Evolutionary conservation across 2,329 filamentous ascomycete species (phyloP).

Genomic region (Coniella lustricola): DNA sequence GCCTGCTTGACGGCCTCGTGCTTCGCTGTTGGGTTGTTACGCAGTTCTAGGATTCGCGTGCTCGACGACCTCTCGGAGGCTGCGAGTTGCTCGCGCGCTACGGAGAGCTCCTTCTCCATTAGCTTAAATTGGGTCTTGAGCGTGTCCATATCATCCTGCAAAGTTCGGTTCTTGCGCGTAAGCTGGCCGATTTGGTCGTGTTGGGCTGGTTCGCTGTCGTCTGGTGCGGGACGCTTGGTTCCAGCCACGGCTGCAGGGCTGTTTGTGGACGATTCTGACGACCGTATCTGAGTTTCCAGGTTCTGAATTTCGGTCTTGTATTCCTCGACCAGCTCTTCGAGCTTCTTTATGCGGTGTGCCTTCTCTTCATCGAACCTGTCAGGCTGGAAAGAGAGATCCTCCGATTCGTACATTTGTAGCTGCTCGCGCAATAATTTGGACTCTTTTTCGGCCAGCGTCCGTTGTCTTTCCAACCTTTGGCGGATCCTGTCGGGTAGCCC

Average conservation of each 20-base stretch:
- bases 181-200: conserved; percentile 74
- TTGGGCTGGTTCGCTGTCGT: conserved; percentile 41
- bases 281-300: conserved; percentile 67
- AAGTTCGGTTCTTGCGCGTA: conserved; percentile 76
- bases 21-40: conserved; percentile 86
- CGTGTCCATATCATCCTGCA: conserved; percentile 69
- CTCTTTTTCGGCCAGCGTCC: conserved; percentile 79
- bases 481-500: conserved; percentile 58
- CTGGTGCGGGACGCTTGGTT: conserved; percentile 58
- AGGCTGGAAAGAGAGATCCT: conserved; percentile 80
- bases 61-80: conserved; percentile 59
- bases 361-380: conserved; percentile 73
- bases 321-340: conserved; percentile 79
- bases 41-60: conserved; percentile 77
- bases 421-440: conserved; percentile 91
- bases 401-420: conserved; percentile 77
- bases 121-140: conserved; percentile 64
- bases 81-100: conserved; percentile 65
- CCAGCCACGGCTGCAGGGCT: conserved; percentile 35
- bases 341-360: conserved; percentile 64
- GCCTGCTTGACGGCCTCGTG: conserved; percentile 76
- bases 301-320: conserved; percentile 76
- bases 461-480: conserved; percentile 76
- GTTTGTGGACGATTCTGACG: conserved; percentile 43
- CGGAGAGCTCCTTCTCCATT: conserved; percentile 67